These are phyloP conservation scores for Mycena epipterygia DNA, from an alignment of 768 basidiomycete genomes.

Conservation along the genomic window DNA sequence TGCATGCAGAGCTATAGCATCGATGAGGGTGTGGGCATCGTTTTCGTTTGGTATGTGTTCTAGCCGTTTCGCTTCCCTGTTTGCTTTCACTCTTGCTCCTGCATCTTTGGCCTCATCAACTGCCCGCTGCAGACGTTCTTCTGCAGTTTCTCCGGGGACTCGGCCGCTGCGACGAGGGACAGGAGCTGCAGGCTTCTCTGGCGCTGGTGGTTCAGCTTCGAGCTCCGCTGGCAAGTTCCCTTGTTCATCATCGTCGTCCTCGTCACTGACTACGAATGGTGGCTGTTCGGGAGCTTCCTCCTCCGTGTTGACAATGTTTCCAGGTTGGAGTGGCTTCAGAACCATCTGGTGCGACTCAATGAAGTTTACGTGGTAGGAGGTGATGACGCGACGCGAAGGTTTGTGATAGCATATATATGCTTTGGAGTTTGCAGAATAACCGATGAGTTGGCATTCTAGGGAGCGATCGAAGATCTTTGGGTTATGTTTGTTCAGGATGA, in stretches of 20 bases:
- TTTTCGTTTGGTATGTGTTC: neutral
- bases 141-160: neutral
- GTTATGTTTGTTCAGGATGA: conserved; percentile 49
- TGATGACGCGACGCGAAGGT: conserved; percentile 31
- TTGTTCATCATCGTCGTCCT: neutral
- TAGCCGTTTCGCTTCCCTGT: neutral
- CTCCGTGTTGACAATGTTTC: neutral
- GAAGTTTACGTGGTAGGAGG: conserved; percentile 43
- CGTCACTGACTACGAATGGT: neutral
- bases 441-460: conserved; percentile 53
- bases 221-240: neutral
- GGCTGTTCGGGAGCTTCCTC: neutral
- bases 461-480: conserved; percentile 40
- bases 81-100: neutral
- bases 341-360: conserved; percentile 35
- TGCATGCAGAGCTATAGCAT: neutral
- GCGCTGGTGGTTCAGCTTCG: neutral
- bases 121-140: neutral
- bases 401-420: conserved; percentile 49
- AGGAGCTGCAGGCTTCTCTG: neutral
- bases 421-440: conserved; percentile 50
- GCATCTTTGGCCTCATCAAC: neutral
- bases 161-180: neutral
- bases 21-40: neutral
- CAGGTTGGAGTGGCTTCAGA: neutral